Evolutionary conservation across 1,284 basidiomycete genomes (phyloP), one percentile per base, ranked within the genome.

Genomic region (Lentinula novae-zelandiae): DNA sequence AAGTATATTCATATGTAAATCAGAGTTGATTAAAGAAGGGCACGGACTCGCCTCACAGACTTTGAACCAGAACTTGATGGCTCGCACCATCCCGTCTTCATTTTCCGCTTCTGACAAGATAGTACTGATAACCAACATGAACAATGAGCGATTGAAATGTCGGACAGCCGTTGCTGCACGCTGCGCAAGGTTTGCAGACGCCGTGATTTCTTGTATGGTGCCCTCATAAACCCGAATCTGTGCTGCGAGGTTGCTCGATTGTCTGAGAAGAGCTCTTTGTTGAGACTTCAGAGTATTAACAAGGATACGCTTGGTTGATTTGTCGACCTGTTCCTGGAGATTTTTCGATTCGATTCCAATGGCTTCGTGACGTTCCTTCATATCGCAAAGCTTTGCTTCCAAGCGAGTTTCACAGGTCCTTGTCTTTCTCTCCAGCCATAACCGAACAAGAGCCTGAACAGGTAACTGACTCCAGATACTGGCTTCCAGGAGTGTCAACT

Each of bases 51-150:
- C 81, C 3, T 62, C 68, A 10, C 80, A 74, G 51, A 80, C 62
- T 52, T 77, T 75, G 8, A 79, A 57, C 73, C 81, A 80, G 62
- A 81, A 76, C 40, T 72, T 71, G 0, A 76, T 67, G n/a, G 75
- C 58, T 10, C 68, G 62, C 5, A 65, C 69, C 22, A 51, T 58
- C 5, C 12, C 49, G 12, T 17, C 10, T 31, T 13, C 50, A 44
- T 50, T 36, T 3, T 57, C 15, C 20, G 48, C 13, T 27, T 36
- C 44, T 6, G 31, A 8, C n/a, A 63, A 13, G 34, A 63, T 34
- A 15, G 52, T 54, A 6, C 50, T 31, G 15, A 44, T 34, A 9
- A 64, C 63, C 3, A 57, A 56, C 53, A 52, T 39, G 36, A 49
- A 34, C 33, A 58, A 39, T 2, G 62, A 63, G 38, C 52, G 53